Percentiles rank a stretch among this genome's conserved stretches.
Evolutionary conservation across 2,329 filamentous ascomycete genomes (phyloP).

Genomic region (Escovopsis sp.): DNA sequence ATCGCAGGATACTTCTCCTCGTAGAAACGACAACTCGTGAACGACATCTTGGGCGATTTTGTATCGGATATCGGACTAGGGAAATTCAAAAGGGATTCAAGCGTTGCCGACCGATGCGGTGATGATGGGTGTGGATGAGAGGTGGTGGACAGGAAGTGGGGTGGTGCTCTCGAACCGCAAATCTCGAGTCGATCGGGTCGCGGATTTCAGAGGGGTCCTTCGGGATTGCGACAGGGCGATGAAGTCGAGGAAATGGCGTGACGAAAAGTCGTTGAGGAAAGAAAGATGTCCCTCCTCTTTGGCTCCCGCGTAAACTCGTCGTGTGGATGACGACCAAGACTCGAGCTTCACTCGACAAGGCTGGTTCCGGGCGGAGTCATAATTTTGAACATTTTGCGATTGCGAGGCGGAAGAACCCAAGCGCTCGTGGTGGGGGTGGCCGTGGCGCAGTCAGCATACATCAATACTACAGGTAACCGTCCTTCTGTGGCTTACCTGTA

Average conservation of each 20-base stretch:
- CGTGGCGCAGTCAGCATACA: constrained; percentile 22
- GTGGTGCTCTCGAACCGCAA: constrained; percentile 1
- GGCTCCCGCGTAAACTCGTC: not conserved
- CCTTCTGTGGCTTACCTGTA: too few species aligned
- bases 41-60: constrained; percentile 61
- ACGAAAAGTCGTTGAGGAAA: not conserved
- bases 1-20: constrained; percentile 92
- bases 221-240: too few species aligned
- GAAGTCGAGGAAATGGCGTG: too few species aligned
- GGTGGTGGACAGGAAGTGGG: constrained; percentile 15
- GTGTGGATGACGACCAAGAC: constrained; percentile 5
- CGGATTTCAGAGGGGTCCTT: constrained; percentile 1
- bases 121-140: constrained; percentile 1
- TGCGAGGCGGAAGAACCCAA: constrained; percentile 9
- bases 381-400: constrained; percentile 29
- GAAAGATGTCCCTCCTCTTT: not conserved
- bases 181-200: not conserved
- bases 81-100: not conserved
- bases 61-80: constrained; percentile 2
- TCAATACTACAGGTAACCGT: too few species aligned
- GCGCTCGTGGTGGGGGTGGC: constrained; percentile 28
- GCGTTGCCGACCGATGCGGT: not conserved
- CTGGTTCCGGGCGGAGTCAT: constrained; percentile 18
- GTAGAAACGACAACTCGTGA: constrained; percentile 94
- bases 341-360: constrained; percentile 5